These are phyloP conservation scores for Nepenthes alata DNA, from an alignment of 179 eudicot genomes.

Conservation along the genomic window DNA sequence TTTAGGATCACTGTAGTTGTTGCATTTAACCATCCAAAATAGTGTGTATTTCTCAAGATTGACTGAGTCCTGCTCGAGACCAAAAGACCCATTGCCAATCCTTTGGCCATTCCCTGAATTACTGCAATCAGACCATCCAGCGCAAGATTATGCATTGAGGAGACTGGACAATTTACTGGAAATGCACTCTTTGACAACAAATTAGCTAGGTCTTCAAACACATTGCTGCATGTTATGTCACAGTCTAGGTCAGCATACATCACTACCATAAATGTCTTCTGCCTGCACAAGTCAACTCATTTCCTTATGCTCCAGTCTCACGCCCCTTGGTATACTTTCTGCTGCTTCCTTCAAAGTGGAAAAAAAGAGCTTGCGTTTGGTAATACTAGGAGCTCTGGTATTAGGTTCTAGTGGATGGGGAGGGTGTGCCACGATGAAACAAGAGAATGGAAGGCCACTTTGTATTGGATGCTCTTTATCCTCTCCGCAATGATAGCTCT, in stretches of 20 bases:
- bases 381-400: too few species aligned
- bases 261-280: slow-evolving; percentile 57
- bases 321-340: too few species aligned
- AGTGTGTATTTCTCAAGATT: slow-evolving; percentile 53
- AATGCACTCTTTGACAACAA: slow-evolving; percentile 68
- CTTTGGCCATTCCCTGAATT: slow-evolving; percentile 70
- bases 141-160: slow-evolving; percentile 59
- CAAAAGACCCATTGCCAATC: slow-evolving; percentile 52
- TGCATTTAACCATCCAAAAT: slow-evolving; percentile 65
- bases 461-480: too few species aligned
- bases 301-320: too few species aligned
- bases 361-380: too few species aligned
- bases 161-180: slow-evolving; percentile 57
- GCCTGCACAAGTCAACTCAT: slow-evolving; percentile 56
- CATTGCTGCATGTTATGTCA: slow-evolving; percentile 59
- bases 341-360: too few species aligned
- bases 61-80: slow-evolving; percentile 38
- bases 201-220: slow-evolving; percentile 64
- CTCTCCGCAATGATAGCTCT: neutral
- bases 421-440: too few species aligned
- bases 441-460: too few species aligned
- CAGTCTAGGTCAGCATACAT: slow-evolving; percentile 68
- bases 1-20: slow-evolving; percentile 47
- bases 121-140: slow-evolving; percentile 67
- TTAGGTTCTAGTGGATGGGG: too few species aligned